Base-by-base conservation (phyloP, 2,329 filamentous ascomycete genomes). In the Penicillium brasilianum region DNA sequence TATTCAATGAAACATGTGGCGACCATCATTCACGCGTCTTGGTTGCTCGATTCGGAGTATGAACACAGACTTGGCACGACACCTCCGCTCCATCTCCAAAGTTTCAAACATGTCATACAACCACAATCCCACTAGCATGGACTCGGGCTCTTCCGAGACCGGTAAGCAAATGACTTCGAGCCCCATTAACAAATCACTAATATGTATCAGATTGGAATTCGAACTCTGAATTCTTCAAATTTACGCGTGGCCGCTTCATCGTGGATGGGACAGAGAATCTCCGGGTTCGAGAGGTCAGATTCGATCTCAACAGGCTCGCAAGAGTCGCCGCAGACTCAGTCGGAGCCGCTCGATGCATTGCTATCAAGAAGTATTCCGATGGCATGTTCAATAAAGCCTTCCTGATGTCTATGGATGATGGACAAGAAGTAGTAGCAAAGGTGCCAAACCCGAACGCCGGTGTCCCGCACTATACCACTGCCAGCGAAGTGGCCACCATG, bases 151-250 rank as follows among this genome's bases (percentile, higher is more conserved):
- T 28, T 28, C 25, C 25, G 25, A 28, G 6, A 28, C 6, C 25
- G 25, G 25, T 6, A 28, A 28, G 25, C 25, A 28, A 28, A 28
- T 28, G 25, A 3, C 3, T 28, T 28, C 25, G 6, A 28, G 25
- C 25, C 6, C 25, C 25, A 28, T 28, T 28, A 28, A 28, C 25
- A 28, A 3, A 28, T 18, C 11, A n/a, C 46, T 50, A 10, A 50
- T 14, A 7, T 32, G 46, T 10, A n/a, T 32, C 46, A 50, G 46
- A 50, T n/a, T 50, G 46, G 46, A 50, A 50, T 50, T 50, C 46
- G 3, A 34, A 50, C 10, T 1, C 2, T 18, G 28, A 50, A 50
- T 50, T 50, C 46, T 50, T 50, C 28, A 50, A 50, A 34, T 50
- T 50, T 8, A 50, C 46, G 46, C 46, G 28, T 34, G 46, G 46